Percentiles rank a stretch among this genome's conserved stretches.
phyloP scores from a whole-genome alignment of 2,329 filamentous ascomycete genomes.

The Colletotrichum sansevieriae region DNA sequence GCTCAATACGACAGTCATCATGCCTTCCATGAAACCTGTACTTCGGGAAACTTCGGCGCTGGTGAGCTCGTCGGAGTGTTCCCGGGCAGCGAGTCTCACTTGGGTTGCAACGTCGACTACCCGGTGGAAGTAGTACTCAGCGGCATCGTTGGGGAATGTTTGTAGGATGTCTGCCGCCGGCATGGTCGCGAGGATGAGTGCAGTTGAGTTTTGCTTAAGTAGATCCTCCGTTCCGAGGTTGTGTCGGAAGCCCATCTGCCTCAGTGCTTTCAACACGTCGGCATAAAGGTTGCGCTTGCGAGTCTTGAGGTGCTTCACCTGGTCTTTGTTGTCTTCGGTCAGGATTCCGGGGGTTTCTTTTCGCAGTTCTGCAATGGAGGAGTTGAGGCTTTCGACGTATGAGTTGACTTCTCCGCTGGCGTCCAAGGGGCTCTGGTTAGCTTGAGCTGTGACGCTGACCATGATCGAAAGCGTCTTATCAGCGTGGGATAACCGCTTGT shows the following conservation, averaged over 20 bases:
- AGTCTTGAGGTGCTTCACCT: constrained; percentile 89
- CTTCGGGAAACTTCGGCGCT: constrained; percentile 83
- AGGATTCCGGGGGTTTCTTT: constrained; percentile 86
- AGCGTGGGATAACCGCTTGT: constrained; percentile 79
- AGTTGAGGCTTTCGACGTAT: constrained; percentile 77
- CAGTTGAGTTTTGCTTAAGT: constrained; percentile 78
- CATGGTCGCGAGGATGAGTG: constrained; percentile 73
- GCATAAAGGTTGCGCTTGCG: constrained; percentile 92
- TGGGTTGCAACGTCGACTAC: constrained; percentile 79
- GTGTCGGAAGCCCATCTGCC: constrained; percentile 89
- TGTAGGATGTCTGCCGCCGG: constrained; percentile 44
- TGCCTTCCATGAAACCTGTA: constrained; percentile 87
- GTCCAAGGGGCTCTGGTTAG: constrained; percentile 21
- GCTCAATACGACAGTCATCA: constrained; percentile 74
- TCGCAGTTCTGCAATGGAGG: constrained; percentile 79
- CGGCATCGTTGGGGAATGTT: constrained; percentile 52
- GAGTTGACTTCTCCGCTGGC: constrained; percentile 61
- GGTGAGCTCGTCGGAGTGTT: constrained; percentile 88
- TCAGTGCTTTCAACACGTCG: constrained; percentile 85
- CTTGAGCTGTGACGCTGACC: constrained; percentile 65
- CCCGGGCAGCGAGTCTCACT: constrained; percentile 74
- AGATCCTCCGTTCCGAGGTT: constrained; percentile 84
- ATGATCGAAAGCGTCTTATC: constrained; percentile 80
- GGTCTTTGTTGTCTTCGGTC: constrained; percentile 87
- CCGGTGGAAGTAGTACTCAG: constrained; percentile 84